Evolutionary conservation across 371 early-diverging fungal species (phyloP), one percentile per base, ranked within the genome.

Genomic region (Chytridiales sp.): DNA sequence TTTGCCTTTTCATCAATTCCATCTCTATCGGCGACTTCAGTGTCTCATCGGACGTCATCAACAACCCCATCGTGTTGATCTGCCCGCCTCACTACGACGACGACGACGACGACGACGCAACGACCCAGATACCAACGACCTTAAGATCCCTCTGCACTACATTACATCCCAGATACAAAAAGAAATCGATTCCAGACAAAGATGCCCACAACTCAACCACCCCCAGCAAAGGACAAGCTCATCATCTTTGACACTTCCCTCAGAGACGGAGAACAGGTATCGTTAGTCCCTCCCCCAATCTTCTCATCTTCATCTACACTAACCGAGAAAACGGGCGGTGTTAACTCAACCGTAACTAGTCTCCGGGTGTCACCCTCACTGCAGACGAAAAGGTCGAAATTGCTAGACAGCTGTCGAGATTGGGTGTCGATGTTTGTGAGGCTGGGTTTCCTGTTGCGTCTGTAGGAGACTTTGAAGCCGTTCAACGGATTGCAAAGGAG

Each of bases 391-490:
- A 97, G 78, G 78, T 97, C 48, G 89, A 89, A 62, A 94, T 97
- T 56, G 97, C 97, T 6, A 85, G 84, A 61, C 89, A 90, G 72
- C 81, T 96, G 22, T 90, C 93, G 21, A 80, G 85, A 49, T 83
- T 96, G 35, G 97, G 97, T 57, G 94, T 96, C 41, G 92, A 96
- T 72, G 86, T 96, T 4, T 85, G 93, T 67, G 97, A 95, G 70
- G 95, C 95, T 9, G 95, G 95, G 9, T 95, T 94, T 68, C 95
- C 95, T 0, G 83, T 93, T 44, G 94, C 95, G 9, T 92, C 92
- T 2, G 78, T 85, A 17, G 97, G 95, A 40, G 97, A 97, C 72
- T 97, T 95, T 70, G 89, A 91, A 59, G 92, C 94, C n/a, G 97
- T 97, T 1, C 79, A 91, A 64, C 82, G 90, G 54, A 94, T 96